Conservation (phyloP, 2,329 filamentous ascomycete species). For the Nigrograna mackinnonii region DNA sequence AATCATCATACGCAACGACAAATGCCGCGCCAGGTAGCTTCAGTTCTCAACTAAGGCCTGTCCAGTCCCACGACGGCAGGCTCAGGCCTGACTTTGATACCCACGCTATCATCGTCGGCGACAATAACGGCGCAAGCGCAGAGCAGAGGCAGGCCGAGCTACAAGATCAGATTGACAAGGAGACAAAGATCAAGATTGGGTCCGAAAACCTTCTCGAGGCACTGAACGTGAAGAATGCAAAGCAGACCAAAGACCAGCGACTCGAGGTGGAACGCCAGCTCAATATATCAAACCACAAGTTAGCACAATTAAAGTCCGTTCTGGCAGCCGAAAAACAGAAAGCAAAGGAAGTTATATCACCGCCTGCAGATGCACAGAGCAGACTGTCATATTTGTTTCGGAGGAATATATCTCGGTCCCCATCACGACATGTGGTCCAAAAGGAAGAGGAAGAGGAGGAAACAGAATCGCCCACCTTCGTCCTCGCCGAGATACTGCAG, state of each 20-base stretch:
- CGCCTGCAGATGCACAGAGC: conserved; percentile 51
- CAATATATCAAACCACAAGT: conserved; percentile 79
- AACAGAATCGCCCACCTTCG: conserved; percentile 86
- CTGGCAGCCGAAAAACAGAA: conserved; percentile 64
- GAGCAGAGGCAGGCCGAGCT: conserved; percentile 77
- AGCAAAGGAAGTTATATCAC: conserved; percentile 56
- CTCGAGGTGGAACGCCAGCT: conserved; percentile 75
- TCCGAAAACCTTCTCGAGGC: conserved; percentile 98
- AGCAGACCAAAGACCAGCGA: conserved; percentile 78
- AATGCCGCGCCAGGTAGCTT: conserved; percentile 77
- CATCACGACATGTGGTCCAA: conserved; percentile 47
- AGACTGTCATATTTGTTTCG: conserved; percentile 63
- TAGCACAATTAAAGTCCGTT: conserved; percentile 62
- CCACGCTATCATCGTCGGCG: conserved; percentile 57
- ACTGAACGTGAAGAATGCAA: conserved; percentile 89
- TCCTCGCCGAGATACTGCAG: conserved; percentile 86
- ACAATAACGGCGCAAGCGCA: conserved; percentile 62
- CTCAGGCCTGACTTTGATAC: conserved; percentile 60
- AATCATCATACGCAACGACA: conserved; percentile 69
- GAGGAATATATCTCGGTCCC: conserved; percentile 57
- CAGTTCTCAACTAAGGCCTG: conserved; percentile 80
- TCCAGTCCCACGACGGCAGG: conserved; percentile 66
- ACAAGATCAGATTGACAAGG: conserved; percentile 86
- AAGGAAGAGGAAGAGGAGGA: conserved; percentile 70
- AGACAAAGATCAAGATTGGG: conserved; percentile 96